Base-by-base conservation (phyloP, 2,329 filamentous ascomycete genomes). In the Leptodontidium sp. region DNA sequence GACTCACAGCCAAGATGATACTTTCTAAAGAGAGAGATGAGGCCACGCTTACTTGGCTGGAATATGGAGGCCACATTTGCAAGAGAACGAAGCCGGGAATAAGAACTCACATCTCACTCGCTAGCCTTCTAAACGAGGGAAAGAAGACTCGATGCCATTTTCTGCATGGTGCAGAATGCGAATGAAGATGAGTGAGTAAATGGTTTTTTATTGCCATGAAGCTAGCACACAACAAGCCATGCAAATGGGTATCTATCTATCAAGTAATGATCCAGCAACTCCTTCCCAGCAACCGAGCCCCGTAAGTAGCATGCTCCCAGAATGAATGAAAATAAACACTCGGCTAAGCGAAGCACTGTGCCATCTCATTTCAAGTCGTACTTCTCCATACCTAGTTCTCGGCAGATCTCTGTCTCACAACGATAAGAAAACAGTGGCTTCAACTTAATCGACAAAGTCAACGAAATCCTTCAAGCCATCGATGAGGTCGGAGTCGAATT, bases 401-500 rank as follows among this genome's bases (percentile, higher is more conserved):
- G 3, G 29, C 29, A 32, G 6, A 14, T 26, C 53, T 24, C 7
- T 32, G n/a, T 40, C 9, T 21, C 11, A 50, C 35, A 29, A 26
- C 9, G 1, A 26, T 4, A 6, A 3, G 24, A 14, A 2, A 59
- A 29, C 5, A 12, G 6, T 4, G 3, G 45, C 21, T 29, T 59
- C 35, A 29, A 14, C 24, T 62, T 43, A 62, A 24, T 62, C 59
- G 9, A 62, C 26, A 40, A 62, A 80, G 26, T 79, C 77, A 61
- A 79, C 78, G 67, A 74, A 72, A 43, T 73, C 77, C 52, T 74
- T 74, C 32, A 77, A 74, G 17, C 73, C 71, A 38, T 76, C 69
- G 65, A 80, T 75, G 4, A 80, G 71, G 9, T 74, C 75, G 14
- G 75, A 61, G 58, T 79, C 78, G 64, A 79, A 73, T 4, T 78